Evolutionary conservation across 768 basidiomycete species (phyloP), one percentile per base, ranked within the genome.

Genomic region (Boletus vinaceobasis): DNA sequence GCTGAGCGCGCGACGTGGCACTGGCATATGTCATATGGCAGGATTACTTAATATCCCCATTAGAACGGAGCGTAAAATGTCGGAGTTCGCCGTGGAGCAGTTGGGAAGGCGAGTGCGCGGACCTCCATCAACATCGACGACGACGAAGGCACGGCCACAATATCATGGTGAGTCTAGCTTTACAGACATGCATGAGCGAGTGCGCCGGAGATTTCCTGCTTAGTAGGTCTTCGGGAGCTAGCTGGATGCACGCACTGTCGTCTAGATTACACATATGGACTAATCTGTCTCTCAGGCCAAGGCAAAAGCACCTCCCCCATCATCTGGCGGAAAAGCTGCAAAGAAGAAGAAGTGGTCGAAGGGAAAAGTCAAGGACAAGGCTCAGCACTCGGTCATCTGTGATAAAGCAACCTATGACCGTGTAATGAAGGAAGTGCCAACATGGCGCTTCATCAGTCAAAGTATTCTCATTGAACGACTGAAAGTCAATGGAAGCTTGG

Each of bases 331-430:
- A 71, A 93, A 93, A 74, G 77, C 88, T 69, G 92, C 90, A 60
- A 98, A 98, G 85, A 98, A 98, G 85, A 98, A 98, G 92, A 98
- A 98, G 85, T 98, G 95, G 95, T 97, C 93, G 66, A 98, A 98
- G 84, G 97, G 97, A 73, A 98, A 98, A 80, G 97, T 99, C 75
- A 99, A 99, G 88, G 97, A 99, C 80, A 99, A 98, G 87, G 93
- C 96, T 69, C 87, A 91, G 71, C 95, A 98, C 84, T 83, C 92
- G 66, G 94, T 98, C 75, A 79, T 86, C 64, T 86, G 96, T 69
- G 96, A 98, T 82, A 96, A 98, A 81, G 63, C 86, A 52, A 90
- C 88, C 65, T 96, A 75, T 76, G 92, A 94, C 78, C 90, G 91
- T 69, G 93, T 97, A 80, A 73, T 96, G 70, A 98, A 98, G 84